Base-by-base conservation (phyloP, 2,329 filamentous ascomycete genomes). In the Coniochaeta prunicola region DNA sequence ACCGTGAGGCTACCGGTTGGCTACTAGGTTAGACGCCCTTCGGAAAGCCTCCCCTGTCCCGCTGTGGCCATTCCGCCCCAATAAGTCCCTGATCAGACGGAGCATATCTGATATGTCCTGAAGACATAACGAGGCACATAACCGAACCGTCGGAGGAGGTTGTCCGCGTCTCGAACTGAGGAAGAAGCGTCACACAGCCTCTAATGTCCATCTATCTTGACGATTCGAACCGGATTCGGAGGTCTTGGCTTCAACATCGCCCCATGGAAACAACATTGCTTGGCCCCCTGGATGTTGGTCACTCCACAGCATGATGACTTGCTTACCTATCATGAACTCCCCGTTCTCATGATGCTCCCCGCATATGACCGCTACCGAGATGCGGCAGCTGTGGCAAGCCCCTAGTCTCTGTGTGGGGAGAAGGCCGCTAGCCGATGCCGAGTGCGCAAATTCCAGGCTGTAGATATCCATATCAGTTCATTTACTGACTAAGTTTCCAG, bases 401-500 rank as follows among this genome's bases (percentile, higher is more conserved):
- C 57, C 36, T 58, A 38, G 40, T 45, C 45, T 30, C 30, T 8
- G 19, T 45, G 45, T 50, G 45, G 42, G 24, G n/a, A 50, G 53
- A 13, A 7, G 19, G 30, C 9, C 33, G 53, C 33, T 28, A 55
- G 24, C 53, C 33, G 53, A 55, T 55, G 53, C 53, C 53, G 30
- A 36, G 28, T 55, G 53, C 34, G 53, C 53, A 55, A 33, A 53
- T 24, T 61, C 59, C 60, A 63, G 60, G 59, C 59, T 58, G 59
- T 61, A 60, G 59, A 59, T 13, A 24, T 40, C 57, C 57, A 62
- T 63, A 56, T 58, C 56, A 60, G 56, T 61, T 61, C 61, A 59
- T 64, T 58, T 61, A 57, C 58, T 31, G 57, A 59, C 58, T 59
- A 57, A 36, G 19, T 55, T 56, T 24, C 17, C 53, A 24, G 55